These are phyloP conservation scores for Diplotaxis tenuifolia DNA, from an alignment of 345 rosid species.

Conservation along the genomic window DNA sequence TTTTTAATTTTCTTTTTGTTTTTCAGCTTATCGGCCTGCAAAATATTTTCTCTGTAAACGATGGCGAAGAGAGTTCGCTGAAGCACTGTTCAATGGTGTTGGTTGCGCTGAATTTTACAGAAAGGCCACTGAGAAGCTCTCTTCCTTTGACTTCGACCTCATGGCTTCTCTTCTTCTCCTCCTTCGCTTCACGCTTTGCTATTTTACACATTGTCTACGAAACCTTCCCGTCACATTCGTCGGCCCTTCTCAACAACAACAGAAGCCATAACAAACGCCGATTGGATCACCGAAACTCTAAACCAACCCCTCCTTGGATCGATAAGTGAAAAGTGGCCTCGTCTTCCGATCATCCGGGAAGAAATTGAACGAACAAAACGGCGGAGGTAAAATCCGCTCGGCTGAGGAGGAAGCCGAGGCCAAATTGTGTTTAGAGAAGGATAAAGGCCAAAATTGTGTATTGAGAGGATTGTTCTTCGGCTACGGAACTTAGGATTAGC, in stretches of 20 bases:
- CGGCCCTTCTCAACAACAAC: slow-evolving; percentile 36
- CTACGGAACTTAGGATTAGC: slow-evolving; percentile 77
- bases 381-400: slow-evolving; percentile 28
- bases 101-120: slow-evolving; percentile 52
- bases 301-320: slow-evolving; percentile 54
- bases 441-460: slow-evolving; percentile 66
- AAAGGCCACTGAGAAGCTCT: slow-evolving; percentile 63
- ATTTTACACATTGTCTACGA: slow-evolving; percentile 39
- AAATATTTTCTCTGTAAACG: slow-evolving; percentile 15
- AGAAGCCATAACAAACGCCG: slow-evolving; percentile 36
- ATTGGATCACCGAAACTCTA: slow-evolving; percentile 31
- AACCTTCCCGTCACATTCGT: slow-evolving; percentile 41
- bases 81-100: slow-evolving; percentile 50
- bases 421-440: slow-evolving; percentile 35
- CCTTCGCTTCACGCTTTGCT: slow-evolving; percentile 42
- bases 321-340: slow-evolving; percentile 50
- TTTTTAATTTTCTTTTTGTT: not conserved
- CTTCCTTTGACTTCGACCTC: slow-evolving; percentile 51
- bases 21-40: slow-evolving; percentile 22
- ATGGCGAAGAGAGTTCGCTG: slow-evolving; percentile 31
- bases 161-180: slow-evolving; percentile 34
- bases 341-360: slow-evolving; percentile 28
- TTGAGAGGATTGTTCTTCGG: slow-evolving; percentile 83
- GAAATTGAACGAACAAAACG: too few relatives aligned
- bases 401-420: slow-evolving; percentile 31